Evolutionary conservation across 345 rosid genomes (phyloP), one percentile per base, ranked within the genome.

Genomic region (Xanthoceras sorbifolium): DNA sequence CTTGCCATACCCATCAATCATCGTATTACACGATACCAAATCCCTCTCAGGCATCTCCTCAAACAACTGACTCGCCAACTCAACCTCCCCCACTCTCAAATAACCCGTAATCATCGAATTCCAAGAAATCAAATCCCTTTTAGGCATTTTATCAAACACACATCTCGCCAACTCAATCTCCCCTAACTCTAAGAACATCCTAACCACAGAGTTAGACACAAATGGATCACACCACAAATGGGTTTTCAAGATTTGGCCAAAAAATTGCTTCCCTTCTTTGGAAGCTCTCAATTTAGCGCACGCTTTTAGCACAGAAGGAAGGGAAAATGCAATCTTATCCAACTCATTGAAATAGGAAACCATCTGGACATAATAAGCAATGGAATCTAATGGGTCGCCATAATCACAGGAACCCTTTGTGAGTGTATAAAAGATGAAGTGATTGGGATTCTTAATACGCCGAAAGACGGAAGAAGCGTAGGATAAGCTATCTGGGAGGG

Each of bases 1-100:
- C 52, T 63, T 64, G n/a, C 61, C 77, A 64, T 61, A 74, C n/a
- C 77, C 77, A 64, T 74, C 69, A 74, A 74, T 64, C 69, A 74
- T 62, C 9, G 20, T 38, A 46, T 42, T 74, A 42, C 38, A 28
- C 5, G 73, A 69, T 3, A 69, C 38, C 42, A 50, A 46, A 26
- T 69, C 73, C 38, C 61, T 69, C 54, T 23, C 59, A 42, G 32
- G 55, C 61, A 69, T 69, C 60, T 69, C 40, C 60, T 28, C 38
- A 48, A 74, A 74, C 34, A 74, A 32, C 32, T 59, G 17, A 44
- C 44, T 28, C 1, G 77, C 70, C 59, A 73, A 40, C 7, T 73
- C 76, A 61, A 73, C 28, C 76, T 61, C 15, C 36, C 67, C 76
- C 52, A 0, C 15, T 42, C 68, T 36, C 71, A 67, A 23, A 9